Evolutionary conservation across 345 rosid species (phyloP).

Genomic region (Boechera retrofracta): DNA sequence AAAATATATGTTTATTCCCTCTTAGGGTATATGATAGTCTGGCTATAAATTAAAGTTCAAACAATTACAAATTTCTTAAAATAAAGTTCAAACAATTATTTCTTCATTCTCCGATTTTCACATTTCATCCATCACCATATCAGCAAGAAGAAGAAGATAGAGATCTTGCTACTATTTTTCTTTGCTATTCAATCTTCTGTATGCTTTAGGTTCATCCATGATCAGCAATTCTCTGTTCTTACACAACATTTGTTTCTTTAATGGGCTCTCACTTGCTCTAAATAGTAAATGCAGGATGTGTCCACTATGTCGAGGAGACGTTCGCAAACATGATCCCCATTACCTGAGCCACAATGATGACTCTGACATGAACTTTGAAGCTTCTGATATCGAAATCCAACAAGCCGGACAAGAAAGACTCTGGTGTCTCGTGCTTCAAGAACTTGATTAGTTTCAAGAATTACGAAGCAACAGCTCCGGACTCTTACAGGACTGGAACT

Average conservation of each 20-base stretch:
- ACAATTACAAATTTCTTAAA: not conserved
- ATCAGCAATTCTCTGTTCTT: not conserved
- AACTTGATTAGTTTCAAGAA: not conserved
- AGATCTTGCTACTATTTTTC: not conserved
- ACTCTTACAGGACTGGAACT: not conserved
- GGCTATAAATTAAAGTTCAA: not conserved
- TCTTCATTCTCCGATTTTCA: conserved; percentile 5
- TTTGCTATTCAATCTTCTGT: not conserved
- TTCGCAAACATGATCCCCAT: conserved; percentile 50
- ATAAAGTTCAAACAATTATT: not conserved
- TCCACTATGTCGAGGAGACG: conserved; percentile 74
- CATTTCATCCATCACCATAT: not conserved
- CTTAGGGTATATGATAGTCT: not conserved
- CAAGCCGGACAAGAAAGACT: not conserved
- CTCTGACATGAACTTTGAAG: not conserved
- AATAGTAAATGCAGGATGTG: conserved; percentile 55
- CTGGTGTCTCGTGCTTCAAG: not conserved
- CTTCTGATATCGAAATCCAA: not conserved
- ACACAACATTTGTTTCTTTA: not conserved
- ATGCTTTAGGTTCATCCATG: too few relatives aligned
- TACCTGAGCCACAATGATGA: conserved; percentile 48
- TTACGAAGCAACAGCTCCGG: not conserved
- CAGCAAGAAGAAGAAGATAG: not conserved
- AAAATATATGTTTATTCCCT: not conserved
- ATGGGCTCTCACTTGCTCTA: not conserved